phyloP scores from a whole-genome alignment of 2,329 filamentous ascomycete genomes.

The Hirsutella minnesotensis region DNA sequence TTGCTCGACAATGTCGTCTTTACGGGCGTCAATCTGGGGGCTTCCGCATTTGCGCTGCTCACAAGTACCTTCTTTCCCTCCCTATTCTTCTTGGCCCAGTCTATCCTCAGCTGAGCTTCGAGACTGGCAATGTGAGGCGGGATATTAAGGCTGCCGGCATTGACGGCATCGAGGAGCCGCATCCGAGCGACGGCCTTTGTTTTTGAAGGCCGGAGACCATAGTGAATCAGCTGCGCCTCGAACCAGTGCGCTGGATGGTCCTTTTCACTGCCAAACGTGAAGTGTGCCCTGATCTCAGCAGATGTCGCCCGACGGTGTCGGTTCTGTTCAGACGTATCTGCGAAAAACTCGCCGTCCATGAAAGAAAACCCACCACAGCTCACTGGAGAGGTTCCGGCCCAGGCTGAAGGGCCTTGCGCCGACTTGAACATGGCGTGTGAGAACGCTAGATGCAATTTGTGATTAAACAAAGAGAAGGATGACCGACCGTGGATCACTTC shows the following conservation, averaged over 20 bases:
- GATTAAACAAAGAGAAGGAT: too few relatives aligned
- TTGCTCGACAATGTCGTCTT: too few relatives aligned
- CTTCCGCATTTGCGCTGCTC: too few relatives aligned
- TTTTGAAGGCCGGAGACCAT: slow-evolving; percentile 44
- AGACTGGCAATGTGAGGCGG: slow-evolving; percentile 34
- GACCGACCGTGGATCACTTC: too few relatives aligned
- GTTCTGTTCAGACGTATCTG: slow-evolving; percentile 28
- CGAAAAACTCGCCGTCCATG: slow-evolving; percentile 29
- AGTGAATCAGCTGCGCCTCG: slow-evolving; percentile 50
- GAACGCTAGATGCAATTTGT: too few relatives aligned
- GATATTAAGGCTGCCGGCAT: slow-evolving; percentile 32
- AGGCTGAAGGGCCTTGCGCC: slow-evolving; percentile 3
- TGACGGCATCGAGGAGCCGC: slow-evolving; percentile 45
- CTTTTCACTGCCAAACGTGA: slow-evolving; percentile 26
- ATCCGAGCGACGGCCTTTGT: slow-evolving; percentile 47
- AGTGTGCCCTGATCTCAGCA: slow-evolving; percentile 31
- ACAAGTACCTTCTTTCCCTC: slow-evolving; percentile 29
- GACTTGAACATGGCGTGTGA: background rate
- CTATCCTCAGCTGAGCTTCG: slow-evolving; percentile 43
- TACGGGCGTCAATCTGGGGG: too few relatives aligned
- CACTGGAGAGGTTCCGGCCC: slow-evolving; percentile 8
- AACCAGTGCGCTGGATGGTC: slow-evolving; percentile 50
- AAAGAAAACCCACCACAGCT: slow-evolving; percentile 28
- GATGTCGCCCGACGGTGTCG: slow-evolving; percentile 32
- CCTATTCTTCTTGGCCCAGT: slow-evolving; percentile 38